These are phyloP conservation scores for Psilocybe azurescens DNA, from an alignment of 768 basidiomycete genomes.

Conservation along the genomic window DNA sequence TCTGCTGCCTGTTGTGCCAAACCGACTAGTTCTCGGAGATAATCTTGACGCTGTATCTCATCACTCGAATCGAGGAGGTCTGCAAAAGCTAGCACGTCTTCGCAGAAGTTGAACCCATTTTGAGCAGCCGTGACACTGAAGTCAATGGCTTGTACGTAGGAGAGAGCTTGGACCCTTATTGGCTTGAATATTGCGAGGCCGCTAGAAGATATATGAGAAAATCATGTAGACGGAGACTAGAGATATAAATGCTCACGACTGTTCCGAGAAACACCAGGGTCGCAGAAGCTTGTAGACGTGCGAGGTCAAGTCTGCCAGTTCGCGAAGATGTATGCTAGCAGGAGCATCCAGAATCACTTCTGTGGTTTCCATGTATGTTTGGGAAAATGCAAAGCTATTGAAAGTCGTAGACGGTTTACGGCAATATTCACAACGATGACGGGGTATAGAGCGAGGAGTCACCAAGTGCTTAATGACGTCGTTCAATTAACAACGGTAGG, in stretches of 20 bases:
- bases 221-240: neutral
- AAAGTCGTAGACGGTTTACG: neutral
- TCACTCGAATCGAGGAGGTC: no score
- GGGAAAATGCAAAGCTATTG: neutral
- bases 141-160: conserved; percentile 8
- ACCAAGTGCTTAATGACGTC: no score
- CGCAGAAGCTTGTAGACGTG: conserved; percentile 1
- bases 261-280: conserved; percentile 8
- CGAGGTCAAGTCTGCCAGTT: conserved; percentile 8
- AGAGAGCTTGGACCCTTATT: conserved; percentile 6
- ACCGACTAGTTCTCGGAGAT: no score
- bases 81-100: no score
- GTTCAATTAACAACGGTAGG: no score
- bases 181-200: neutral
- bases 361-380: neutral
- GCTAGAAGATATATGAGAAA: neutral
- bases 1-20: neutral
- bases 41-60: no score
- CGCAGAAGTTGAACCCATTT: conserved; percentile 6
- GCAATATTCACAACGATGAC: neutral
- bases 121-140: conserved; percentile 14
- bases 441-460: neutral
- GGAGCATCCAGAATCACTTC: neutral
- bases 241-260: neutral
- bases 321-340: neutral